Evolutionary conservation across 768 basidiomycete genomes (phyloP), one percentile per base, ranked within the genome.

Genomic region (Phaeolepiota aurea): DNA sequence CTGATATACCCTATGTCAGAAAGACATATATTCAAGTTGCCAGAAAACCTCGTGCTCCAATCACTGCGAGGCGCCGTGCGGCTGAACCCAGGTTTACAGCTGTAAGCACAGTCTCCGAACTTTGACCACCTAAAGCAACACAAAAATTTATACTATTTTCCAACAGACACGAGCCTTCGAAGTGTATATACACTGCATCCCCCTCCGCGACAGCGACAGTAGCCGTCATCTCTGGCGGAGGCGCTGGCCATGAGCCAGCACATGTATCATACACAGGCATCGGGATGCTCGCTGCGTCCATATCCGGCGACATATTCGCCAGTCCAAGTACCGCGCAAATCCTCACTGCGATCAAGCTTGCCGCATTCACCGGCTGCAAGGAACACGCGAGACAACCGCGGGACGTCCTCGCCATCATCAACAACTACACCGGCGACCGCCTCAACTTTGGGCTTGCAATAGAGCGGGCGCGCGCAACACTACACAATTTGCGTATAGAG

Each of bases 271-370:
- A 77, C 47, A 74, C 75, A 3, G 78, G 77, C 3, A 48, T 54
- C n/a, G 76, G 77, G 13, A 72, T 78, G 61, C 66, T 80, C 18
- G 50, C 64, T 7, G 76, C 74, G 1, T 69, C 69, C 3, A 72
- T 79, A 4, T 72, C 69, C n/a, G 79, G 77, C 2, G 76, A 79
- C 37, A 70, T 77, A 14, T 80, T 80, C 49, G 76, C 79, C 7
- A 74, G 70, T 34, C 79, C 77, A 0, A 77, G 73, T 47, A 73
- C 76, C n/a, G 67, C 68, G 36, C 76, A 78, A 52, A 71, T 80
- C 34, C 43, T 69, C n/a, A 58, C 60, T 9, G 68, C 69, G 2
- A 64, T 80, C 42, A 55, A 68, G 32, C 57, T 74, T 28, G 74
- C 74, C 18, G 63, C 69, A 0, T 59, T 59, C 15, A 51, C 56